Evolutionary conservation across 208 protist genomes (phyloP), one percentile per base, ranked within the genome.

Genomic region (Phytomonas francai): DNA sequence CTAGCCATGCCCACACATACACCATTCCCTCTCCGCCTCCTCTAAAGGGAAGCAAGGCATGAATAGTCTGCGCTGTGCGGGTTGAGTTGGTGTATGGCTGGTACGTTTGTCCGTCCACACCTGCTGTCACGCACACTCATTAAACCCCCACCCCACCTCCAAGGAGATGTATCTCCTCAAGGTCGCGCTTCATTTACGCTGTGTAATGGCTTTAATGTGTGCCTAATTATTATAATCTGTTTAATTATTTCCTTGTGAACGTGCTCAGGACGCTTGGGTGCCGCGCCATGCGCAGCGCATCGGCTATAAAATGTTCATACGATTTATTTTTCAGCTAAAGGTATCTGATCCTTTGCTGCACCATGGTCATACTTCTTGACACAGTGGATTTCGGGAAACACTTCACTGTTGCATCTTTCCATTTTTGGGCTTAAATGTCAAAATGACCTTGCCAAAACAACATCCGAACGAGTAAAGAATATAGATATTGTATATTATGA

Each of bases 401-500:
- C 9, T 9, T 19, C 14, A 22, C 12, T 19, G 39, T 12, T 49
- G 12, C 6, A 19, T 2, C 39, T 49, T 6, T 2, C 3, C 2
- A 12, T 22, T n/a, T 19, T 42, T 33, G 1, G 4, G 58, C 34
- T 62, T 19, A 42, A 22, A 42, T 19, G 4, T 12, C 12, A 62
- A 22, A 62, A 62, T 22, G 12, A 11, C 16, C 16, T 12, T 22
- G 34, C 12, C 14, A 22, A 42, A 62, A 19, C 12, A 62, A 2
- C 30, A 2, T 62, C 16, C 16, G 3, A 59, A 42, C 14, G 30
- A 9, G 12, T 42, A 42, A 62, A 12, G 12, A 22, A 62, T 62
- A 62, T 62, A 62, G 4, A 62, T 62, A 49, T 49, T 49, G 39
- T 49, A 49, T 49, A 49, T 49, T 49, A 49, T 49, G 16, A 19